Conservation (phyloP, 2,329 filamentous ascomycete genomes). For the Sarocladium oryzae region DNA sequence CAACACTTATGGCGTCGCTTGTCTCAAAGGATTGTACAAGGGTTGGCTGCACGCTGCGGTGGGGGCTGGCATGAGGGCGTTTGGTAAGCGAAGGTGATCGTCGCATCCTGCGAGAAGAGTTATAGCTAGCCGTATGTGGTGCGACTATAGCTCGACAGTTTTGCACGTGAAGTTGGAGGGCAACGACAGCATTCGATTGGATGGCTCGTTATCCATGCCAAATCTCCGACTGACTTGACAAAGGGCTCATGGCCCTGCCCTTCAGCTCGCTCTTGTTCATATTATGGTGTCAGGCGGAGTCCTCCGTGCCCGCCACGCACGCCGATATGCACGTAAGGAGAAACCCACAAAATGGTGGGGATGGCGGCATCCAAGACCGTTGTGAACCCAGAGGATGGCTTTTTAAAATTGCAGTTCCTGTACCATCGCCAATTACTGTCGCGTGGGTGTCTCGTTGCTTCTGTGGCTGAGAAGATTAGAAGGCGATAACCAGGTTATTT, state of each 20-base stretch:
- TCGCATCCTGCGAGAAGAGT: too few relatives aligned
- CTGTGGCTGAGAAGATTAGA: not conserved
- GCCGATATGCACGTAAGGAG: too few relatives aligned
- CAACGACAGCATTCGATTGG: not conserved
- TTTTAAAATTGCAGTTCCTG: not conserved
- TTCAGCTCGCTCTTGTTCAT: too few relatives aligned
- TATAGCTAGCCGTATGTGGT: too few relatives aligned
- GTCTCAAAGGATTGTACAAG: not conserved
- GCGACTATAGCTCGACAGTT: not conserved
- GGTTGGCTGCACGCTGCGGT: not conserved
- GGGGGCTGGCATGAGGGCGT: not conserved
- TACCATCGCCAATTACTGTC: too few relatives aligned
- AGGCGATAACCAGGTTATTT: too few relatives aligned
- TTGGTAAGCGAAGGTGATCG: not conserved
- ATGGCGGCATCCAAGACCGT: not conserved
- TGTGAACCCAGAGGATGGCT: not conserved
- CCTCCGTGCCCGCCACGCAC: too few relatives aligned
- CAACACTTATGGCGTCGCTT: not conserved
- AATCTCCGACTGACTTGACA: not conserved
- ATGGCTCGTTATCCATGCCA: not conserved
- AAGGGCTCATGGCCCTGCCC: not conserved
- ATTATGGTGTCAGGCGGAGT: too few relatives aligned
- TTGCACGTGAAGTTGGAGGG: not conserved
- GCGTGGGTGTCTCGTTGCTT: not conserved
- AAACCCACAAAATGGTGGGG: not conserved